Evolutionary conservation across 768 basidiomycete genomes (phyloP), one percentile per base, ranked within the genome.

Genomic region (Sistotremastrum niveocremeum): DNA sequence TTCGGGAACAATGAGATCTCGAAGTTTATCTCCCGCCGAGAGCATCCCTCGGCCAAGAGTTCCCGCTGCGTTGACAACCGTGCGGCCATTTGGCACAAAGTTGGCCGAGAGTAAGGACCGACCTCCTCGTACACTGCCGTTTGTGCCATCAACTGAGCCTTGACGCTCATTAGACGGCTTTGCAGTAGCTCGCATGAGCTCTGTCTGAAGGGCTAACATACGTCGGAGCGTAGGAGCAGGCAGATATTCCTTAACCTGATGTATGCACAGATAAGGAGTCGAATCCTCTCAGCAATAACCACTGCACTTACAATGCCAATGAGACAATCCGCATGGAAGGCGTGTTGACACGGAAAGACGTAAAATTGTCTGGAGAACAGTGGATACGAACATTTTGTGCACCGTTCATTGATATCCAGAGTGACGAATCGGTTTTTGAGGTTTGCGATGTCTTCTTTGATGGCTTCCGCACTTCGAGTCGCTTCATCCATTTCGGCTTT

Each of bases 401-500:
- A 98, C 54, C 76, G 77, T 54, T 97, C 95, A 50, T 78, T 77
- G 6, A 80, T 73, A 51, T 94, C 86, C 45, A 98, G 79, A 0
- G 91, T 93, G 45, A 98, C 79, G 61, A 97, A 97, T 20, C 95
- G 82, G 53, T 78, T 84, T 60, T 79, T 79, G 50, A 99, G 67
- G 2, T 81, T 77, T 1, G 73, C 72, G 47, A 98, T 94, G 54
- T 98, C 94, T 48, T 79, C 72, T 64, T 90, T 90, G 69, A 98
- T 95, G 1, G 85, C 77, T 51, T 97, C 93, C 2, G 95, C 90
- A 37, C 80, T 88, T 44, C 72, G 73, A 4, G 91, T 97, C 12
- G 93, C 88, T 39, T 95, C 90, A 59, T 93, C 85, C 95, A 99
- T 99, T 56, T 97, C 95, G 43, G 65, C 74, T 62, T 91, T 93